Evolutionary conservation across 1,139 yeast species (phyloP), one percentile per base, ranked within the genome.

Genomic region (Geotrichum bryndzae): DNA sequence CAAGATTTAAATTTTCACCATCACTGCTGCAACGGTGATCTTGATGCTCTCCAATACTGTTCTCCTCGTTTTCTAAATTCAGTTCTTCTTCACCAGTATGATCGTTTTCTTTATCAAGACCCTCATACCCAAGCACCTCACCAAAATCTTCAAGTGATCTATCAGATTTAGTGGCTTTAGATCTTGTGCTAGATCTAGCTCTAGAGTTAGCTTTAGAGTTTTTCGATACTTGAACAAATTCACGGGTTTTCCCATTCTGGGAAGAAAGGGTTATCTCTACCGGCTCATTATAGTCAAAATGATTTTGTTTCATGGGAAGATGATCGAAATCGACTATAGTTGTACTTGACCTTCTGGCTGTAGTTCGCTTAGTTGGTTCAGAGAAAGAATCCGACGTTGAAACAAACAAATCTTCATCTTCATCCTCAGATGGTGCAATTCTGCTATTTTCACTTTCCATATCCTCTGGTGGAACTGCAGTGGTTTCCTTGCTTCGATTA

Each of bases 41-140:
- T 53, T 22, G 33, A n/a, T 25, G 50, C 25, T 53, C 48, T 10
- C 35, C 38, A 1, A 48, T 27, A 61, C 48, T 58, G 63, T 67
- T 64, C 59, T 63, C 57, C 64, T 64, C 31, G 61, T 55, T 35
- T 62, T 66, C 53, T 52, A 57, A 53, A 57, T 61, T 35, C 38
- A 51, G 57, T 50, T 59, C 55, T 22, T 60, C 53, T 33, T 54
- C 56, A 13, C 29, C 51, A 25, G 23, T 51, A 15, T 23, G 41
- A 10, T 41, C 10, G 8, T 54, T 41, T 41, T 22, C 57, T 31
- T 54, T 25, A 18, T 51, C 58, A 33, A 18, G 22, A 8, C 33
- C 5, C 25, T 53, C 50, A 22, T 50, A 58, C 41, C 38, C 56
- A 23, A 57, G 23, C 8, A 58, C 31, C 13, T 48, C 22, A 3